These are phyloP conservation scores for Tuber calosporum DNA, from an alignment of 495 filamentous ascomycete genomes.

Conservation along the genomic window DNA sequence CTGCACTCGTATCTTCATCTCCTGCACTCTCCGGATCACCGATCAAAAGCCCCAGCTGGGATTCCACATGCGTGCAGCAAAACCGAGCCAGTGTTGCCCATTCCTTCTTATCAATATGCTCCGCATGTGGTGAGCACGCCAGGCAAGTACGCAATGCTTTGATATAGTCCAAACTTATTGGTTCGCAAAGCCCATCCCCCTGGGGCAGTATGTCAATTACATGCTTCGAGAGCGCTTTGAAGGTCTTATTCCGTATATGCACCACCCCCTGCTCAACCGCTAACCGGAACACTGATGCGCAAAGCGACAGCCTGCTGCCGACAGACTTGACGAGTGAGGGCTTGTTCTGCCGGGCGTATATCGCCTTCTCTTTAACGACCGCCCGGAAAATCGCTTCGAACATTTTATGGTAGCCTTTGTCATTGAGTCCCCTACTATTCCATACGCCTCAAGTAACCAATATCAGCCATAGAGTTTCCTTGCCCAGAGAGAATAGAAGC, in stretches of 20 bases:
- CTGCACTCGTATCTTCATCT: conserved; percentile 20
- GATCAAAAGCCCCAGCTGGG: conserved; percentile 39
- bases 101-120: conserved; percentile 60
- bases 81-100: conserved; percentile 50
- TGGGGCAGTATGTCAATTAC: conserved; percentile 66
- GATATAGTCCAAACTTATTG: conserved; percentile 69
- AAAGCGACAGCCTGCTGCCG: conserved; percentile 56
- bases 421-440: conserved; percentile 48
- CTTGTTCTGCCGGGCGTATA: conserved; percentile 53
- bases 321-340: conserved; percentile 47
- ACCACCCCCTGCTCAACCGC: conserved; percentile 60
- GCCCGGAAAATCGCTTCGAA: conserved; percentile 73
- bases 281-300: conserved; percentile 63
- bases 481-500: neutral
- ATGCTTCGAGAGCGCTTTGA: conserved; percentile 70
- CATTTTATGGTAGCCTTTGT: conserved; percentile 71
- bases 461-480: conserved; percentile 23
- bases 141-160: conserved; percentile 65
- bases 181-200: conserved; percentile 59
- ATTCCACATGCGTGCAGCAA: conserved; percentile 39
- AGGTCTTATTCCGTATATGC: conserved; percentile 65
- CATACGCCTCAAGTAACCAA: neutral
- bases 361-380: conserved; percentile 57
- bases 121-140: conserved; percentile 65
- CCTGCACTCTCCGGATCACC: conserved; percentile 27